phyloP scores from a whole-genome alignment of 2,329 filamentous ascomycete genomes.

The Sporothrix luriei region DNA sequence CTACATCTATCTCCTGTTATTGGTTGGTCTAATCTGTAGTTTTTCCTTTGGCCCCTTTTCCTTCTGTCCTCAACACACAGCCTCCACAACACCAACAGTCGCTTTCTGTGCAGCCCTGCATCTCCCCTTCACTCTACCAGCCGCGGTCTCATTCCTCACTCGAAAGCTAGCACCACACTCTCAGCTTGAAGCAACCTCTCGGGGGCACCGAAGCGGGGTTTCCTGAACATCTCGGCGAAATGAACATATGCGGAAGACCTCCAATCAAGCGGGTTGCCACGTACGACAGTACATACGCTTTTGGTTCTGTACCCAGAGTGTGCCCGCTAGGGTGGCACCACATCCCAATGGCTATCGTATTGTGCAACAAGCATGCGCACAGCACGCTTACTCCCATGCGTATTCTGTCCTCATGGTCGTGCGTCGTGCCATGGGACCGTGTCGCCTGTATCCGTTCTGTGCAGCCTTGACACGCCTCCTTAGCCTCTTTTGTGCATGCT shows the following conservation, averaged over 20 bases:
- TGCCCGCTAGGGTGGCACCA: background rate
- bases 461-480: constrained; percentile 2
- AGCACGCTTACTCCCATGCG: background rate
- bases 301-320: too few species aligned
- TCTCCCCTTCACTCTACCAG: background rate
- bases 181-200: background rate
- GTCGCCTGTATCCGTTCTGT: background rate
- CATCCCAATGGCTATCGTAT: background rate
- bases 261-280: background rate
- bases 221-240: constrained; percentile 7
- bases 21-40: background rate
- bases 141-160: background rate
- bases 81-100: background rate
- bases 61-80: background rate
- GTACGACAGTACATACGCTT: too few species aligned
- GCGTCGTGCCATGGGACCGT: background rate
- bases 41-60: background rate
- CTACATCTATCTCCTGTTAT: background rate
- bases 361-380: background rate
- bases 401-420: too few species aligned
- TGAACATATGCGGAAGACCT: background rate
- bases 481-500: constrained; percentile 11
- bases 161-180: background rate
- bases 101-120: background rate
- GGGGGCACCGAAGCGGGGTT: constrained; percentile 26